These are phyloP conservation scores for Stephania yunnanensis DNA, from an alignment of 164 flowering plant species.

Conservation along the genomic window DNA sequence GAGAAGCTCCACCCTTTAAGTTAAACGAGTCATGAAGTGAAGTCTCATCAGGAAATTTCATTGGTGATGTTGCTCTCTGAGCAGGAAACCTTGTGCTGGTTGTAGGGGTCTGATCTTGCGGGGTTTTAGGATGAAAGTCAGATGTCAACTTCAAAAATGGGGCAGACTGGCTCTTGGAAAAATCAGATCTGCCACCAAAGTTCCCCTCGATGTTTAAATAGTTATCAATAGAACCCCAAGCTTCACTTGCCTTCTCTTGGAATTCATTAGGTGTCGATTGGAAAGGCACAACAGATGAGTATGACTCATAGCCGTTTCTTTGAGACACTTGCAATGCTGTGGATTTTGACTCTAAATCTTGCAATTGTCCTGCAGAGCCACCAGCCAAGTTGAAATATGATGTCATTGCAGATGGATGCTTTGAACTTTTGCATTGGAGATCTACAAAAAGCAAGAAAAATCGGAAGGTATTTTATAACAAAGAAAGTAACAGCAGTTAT, in stretches of 20 bases:
- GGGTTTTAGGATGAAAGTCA: slow-evolving; percentile 19
- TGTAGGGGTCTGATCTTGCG: slow-evolving; percentile 14
- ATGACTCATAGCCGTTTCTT: slow-evolving; percentile 8
- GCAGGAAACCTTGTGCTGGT: slow-evolving; percentile 11
- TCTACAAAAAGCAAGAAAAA: slow-evolving; percentile 24
- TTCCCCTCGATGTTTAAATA: slow-evolving; percentile 18
- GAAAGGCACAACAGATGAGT: slow-evolving; percentile 11
- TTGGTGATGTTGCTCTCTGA: slow-evolving; percentile 14
- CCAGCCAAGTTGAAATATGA: slow-evolving; percentile 30
- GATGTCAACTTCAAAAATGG: slow-evolving; percentile 19
- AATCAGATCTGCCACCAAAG: slow-evolving; percentile 12
- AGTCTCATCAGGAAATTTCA: slow-evolving; percentile 13
- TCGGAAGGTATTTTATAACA: neutral
- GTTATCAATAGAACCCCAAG: slow-evolving; percentile 16
- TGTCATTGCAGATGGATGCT: slow-evolving; percentile 24
- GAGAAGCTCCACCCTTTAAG: slow-evolving; percentile 15
- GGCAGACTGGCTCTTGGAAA: slow-evolving; percentile 10
- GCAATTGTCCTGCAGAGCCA: slow-evolving; percentile 20
- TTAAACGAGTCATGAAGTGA: slow-evolving; percentile 15
- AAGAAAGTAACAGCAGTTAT: neutral
- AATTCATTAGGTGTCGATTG: slow-evolving; percentile 14
- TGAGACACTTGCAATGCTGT: slow-evolving; percentile 18
- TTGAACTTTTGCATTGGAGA: slow-evolving; percentile 20
- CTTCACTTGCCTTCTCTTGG: slow-evolving; percentile 16
- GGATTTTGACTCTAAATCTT: slow-evolving; percentile 21